phyloP scores from a whole-genome alignment of 2,329 filamentous ascomycete species.

The Xylariaceae sp. region DNA sequence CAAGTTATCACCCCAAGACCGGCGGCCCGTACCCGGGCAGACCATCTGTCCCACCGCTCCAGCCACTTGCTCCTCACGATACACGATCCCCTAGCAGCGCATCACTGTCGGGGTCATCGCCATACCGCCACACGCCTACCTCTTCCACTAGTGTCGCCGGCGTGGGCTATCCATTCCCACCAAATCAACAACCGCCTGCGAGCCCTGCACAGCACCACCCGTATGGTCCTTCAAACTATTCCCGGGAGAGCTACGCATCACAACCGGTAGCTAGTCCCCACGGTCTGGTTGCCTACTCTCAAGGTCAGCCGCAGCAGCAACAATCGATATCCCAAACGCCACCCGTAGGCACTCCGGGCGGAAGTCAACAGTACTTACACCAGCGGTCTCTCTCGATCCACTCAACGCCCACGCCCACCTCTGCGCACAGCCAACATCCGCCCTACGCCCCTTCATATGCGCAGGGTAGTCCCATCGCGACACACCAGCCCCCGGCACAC shows the following conservation, averaged over 20 bases:
- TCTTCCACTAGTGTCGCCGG: conserved; percentile 39
- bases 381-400: conserved; percentile 53
- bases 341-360: conserved; percentile 42
- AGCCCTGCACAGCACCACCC: conserved; percentile 35
- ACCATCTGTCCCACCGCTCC: conserved; percentile 37
- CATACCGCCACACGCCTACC: conserved; percentile 47
- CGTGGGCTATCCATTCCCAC: conserved; percentile 49
- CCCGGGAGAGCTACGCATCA: conserved; percentile 40
- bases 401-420: conserved; percentile 57
- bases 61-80: conserved; percentile 43
- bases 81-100: conserved; percentile 46
- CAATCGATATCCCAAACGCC: conserved; percentile 44
- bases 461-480: conserved; percentile 49
- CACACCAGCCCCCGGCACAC: conserved; percentile 38
- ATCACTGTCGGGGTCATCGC: conserved; percentile 41
- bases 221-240: conserved; percentile 43
- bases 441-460: conserved; percentile 45
- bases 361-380: conserved; percentile 35
- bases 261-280: conserved; percentile 35
- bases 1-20: conserved; percentile 32
- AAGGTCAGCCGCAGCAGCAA: conserved; percentile 29
- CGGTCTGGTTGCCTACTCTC: conserved; percentile 36
- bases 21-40: conserved; percentile 37
- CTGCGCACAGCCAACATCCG: conserved; percentile 53
- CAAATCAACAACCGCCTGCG: conserved; percentile 33